Base-by-base conservation (phyloP, 2,329 filamentous ascomycete genomes). In the Fusarium sp. region DNA sequence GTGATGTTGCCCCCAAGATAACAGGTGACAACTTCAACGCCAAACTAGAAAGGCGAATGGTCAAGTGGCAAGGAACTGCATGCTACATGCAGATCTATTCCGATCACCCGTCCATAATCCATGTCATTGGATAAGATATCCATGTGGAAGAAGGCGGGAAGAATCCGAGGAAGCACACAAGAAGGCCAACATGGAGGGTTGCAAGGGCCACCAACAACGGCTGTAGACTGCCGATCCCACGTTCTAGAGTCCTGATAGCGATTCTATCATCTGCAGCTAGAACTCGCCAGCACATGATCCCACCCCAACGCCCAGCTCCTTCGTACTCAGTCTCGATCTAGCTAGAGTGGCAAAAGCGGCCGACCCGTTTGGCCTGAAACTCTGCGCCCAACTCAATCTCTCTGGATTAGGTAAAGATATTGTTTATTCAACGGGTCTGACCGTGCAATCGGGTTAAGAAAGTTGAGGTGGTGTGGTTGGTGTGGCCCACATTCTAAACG, bases 391-490 rank as follows among this genome's bases (percentile, higher is more conserved):
- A 63, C 60, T 52, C 34, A 63, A 63, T 63, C 60, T 63, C 60
- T 30, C 20, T 23, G 20, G 16, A 63, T 63, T 52, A 63, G 60
- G 60, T 52, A 52, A 50, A 63, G 43, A 63, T 52, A 63, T 37
- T 63, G 60, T 39, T 63, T 63, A 63, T 63, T 63, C 60, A 63
- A 52, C 60, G 60, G 60, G 60, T 52, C 59, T 37, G 43, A 37
- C 60, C 32, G 43, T 18, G 43, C 16, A 37, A 35, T 48, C 59
- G 27, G 59, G 43, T 25, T 50, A 25, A 50, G 41, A 32, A 37
- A 23, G 18, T 52, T 48, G 43, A 13, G 14, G 48, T 52, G 48
- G 48, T 30, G 60, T 63, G 60, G 60, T 63, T 3, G 5, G 43
- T 27, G 16, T 23, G 43, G 43, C 45, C 60, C 43, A 39, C 60